Evolutionary conservation across 306 rosid genomes (phyloP), one percentile per base, ranked within the genome.

Genomic region (Oxytropis ochrocephala): DNA sequence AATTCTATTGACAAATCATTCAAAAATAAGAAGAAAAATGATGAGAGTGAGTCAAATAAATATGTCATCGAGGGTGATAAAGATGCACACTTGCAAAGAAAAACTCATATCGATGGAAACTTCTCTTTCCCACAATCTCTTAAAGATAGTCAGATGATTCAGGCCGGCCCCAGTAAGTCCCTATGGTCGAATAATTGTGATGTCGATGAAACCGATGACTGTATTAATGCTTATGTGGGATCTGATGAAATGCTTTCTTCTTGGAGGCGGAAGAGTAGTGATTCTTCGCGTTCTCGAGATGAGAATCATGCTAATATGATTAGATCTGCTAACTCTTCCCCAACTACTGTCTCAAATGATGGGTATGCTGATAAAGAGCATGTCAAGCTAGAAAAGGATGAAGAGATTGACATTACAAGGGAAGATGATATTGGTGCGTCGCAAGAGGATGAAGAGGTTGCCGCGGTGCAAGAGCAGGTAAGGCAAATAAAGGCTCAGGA

Each of bases 391-490:
- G 99, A 91, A 73, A 90, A 87, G 75, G 89, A 85, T 55, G 94
- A 85, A 69, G 85, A 89, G 71, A 64, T 65, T 74, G 80, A 79
- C 21, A 19, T 81, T 76, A 82, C 74, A 32, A 84, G 90, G 91
- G 92, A 91, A 54, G 95, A 91, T 73, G 96, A 95, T 74, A 39
- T 88, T 3, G 95, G 76, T 44, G 83, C 89, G 54, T 87, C 85
- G 54, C 87, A 89, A 14, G 99, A 95, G 64, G 99, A 95, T 63
- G 99, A 95, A 77, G 99, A 95, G 81, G 91, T 94, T 36, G 95
- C 96, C 63, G 99, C 97, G 56, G 95, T 95, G 71, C 99, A 95
- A 84, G 99, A 91, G 87, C 99, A 95, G 89, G 92, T 91, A 64
- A 81, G 93, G 85, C 99, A 95, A 82, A 87, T 95, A 85, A 87